These are phyloP conservation scores for Rhizopus arrhizus DNA, from an alignment of 371 early-diverging fungal species.

Conservation along the genomic window DNA sequence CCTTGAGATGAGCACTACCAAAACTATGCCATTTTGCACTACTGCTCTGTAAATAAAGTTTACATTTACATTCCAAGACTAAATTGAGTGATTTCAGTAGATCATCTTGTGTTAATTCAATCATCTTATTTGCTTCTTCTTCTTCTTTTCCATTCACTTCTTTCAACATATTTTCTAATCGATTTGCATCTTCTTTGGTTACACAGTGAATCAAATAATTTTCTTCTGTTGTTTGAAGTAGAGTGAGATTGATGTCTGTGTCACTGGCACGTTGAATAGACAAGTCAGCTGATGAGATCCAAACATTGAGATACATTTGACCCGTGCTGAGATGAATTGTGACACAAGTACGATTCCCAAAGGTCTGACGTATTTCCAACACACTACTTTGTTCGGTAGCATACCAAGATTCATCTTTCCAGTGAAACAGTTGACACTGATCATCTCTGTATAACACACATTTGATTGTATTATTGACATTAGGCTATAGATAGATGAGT, in stretches of 20 bases:
- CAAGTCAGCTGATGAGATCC: conserved; percentile 38
- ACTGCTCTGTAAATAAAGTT: conserved; percentile 44
- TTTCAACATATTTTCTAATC: conserved; percentile 26
- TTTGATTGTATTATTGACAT: conserved; percentile 31
- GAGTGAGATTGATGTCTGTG: conserved; percentile 39
- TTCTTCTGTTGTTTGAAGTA: conserved; percentile 13
- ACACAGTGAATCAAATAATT: conserved; percentile 43
- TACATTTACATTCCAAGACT: conserved; percentile 49
- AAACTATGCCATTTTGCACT: conserved; percentile 47
- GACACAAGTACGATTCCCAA: conserved; percentile 40
- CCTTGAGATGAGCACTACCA: conserved; percentile 41
- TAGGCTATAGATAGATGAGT: conserved; percentile 27
- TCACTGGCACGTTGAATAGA: conserved; percentile 31
- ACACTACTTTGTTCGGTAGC: conserved; percentile 40
- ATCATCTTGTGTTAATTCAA: conserved; percentile 30
- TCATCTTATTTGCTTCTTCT: conserved; percentile 18
- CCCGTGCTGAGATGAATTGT: conserved; percentile 40
- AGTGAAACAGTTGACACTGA: conserved; percentile 43
- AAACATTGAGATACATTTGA: conserved; percentile 46
- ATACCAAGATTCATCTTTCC: conserved; percentile 54
- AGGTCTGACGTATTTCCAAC: conserved; percentile 46
- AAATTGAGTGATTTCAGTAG: conserved; percentile 35
- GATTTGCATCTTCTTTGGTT: conserved; percentile 24
- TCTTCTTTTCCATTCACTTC: conserved; percentile 14
- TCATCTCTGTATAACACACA: conserved; percentile 30